phyloP scores from a whole-genome alignment of 805 yeast species.

The Candida bentonensis region DNA sequence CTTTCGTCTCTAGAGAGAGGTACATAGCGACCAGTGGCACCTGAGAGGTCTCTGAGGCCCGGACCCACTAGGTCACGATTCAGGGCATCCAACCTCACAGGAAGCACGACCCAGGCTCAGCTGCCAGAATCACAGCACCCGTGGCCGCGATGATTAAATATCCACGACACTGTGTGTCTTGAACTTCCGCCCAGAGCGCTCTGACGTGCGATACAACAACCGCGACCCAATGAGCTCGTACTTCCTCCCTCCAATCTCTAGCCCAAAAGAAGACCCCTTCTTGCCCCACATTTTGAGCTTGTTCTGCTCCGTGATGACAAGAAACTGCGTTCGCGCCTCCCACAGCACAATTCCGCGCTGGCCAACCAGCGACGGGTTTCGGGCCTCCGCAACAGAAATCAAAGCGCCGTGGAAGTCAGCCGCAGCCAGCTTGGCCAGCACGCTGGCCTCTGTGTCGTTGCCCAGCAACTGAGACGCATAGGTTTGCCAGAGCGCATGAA shows the following conservation, averaged over 20 bases:
- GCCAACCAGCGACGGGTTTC: conserved; percentile 45
- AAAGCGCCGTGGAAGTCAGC: conserved; percentile 77
- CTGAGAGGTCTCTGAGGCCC: too few relatives aligned
- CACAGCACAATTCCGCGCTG: conserved; percentile 63
- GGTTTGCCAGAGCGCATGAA: conserved; percentile 50
- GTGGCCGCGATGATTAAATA: conserved; percentile 20
- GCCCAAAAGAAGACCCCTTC: conserved; percentile 46
- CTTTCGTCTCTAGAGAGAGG: too few relatives aligned
- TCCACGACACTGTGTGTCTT: conserved; percentile 66
- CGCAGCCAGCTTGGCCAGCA: conserved; percentile 35
- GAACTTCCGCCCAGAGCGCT: conserved; percentile 73
- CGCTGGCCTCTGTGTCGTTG: conserved; percentile 4
- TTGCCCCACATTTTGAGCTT: conserved; percentile 43
- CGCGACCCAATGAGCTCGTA: conserved; percentile 71
- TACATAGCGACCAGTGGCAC: too few relatives aligned
- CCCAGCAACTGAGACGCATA: conserved; percentile 47
- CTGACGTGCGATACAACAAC: conserved; percentile 59
- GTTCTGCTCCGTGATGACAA: conserved; percentile 38
- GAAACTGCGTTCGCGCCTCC: conserved; percentile 66
- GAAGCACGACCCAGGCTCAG: too few relatives aligned
- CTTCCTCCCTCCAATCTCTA: conserved; percentile 27
- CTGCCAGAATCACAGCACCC: too few relatives aligned
- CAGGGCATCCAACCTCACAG: too few relatives aligned
- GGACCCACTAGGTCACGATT: too few relatives aligned
- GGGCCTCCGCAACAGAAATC: conserved; percentile 43